These are phyloP conservation scores for Ceratobasidium sp. DNA, from an alignment of 1,284 basidiomycete species.

Conservation along the genomic window DNA sequence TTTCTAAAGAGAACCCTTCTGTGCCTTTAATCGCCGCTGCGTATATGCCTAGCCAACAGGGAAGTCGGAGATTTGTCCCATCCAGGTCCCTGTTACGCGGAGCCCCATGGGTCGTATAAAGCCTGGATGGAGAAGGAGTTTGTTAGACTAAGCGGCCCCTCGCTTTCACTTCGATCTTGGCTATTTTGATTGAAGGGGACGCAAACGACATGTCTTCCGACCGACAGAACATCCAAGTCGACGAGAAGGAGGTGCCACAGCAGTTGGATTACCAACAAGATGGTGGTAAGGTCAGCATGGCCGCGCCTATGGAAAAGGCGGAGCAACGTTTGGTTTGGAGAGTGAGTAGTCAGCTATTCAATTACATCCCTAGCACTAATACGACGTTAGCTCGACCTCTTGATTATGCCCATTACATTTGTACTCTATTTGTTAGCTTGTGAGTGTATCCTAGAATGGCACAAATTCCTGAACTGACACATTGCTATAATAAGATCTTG, in stretches of 20 bases:
- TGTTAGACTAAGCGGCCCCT: background rate
- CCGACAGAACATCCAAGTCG: constrained; percentile 20
- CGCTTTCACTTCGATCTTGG: background rate
- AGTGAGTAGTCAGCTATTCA: background rate
- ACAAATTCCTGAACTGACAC: background rate
- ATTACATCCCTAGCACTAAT: background rate
- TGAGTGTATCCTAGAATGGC: background rate
- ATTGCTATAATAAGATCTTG: constrained; percentile 19
- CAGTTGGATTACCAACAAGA: constrained; percentile 16
- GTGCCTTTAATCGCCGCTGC: background rate
- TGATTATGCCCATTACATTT: constrained; percentile 38
- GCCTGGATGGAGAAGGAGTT: background rate
- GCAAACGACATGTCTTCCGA: constrained; percentile 3
- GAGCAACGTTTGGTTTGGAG: constrained; percentile 29
- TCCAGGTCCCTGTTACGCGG: constrained; percentile 2
- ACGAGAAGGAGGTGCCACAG: constrained; percentile 29
- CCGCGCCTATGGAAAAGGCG: constrained; percentile 27
- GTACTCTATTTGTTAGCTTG: constrained; percentile 32
- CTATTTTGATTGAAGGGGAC: background rate
- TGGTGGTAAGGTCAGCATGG: constrained; percentile 36
- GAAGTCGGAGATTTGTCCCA: too few species aligned
- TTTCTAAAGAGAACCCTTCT: constrained; percentile 21
- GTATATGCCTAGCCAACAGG: background rate
- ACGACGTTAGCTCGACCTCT: constrained; percentile 13
- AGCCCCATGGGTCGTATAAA: constrained; percentile 33